Conservation (phyloP, 495 filamentous ascomycete genomes). For the Penicillium bialowiezense region DNA sequence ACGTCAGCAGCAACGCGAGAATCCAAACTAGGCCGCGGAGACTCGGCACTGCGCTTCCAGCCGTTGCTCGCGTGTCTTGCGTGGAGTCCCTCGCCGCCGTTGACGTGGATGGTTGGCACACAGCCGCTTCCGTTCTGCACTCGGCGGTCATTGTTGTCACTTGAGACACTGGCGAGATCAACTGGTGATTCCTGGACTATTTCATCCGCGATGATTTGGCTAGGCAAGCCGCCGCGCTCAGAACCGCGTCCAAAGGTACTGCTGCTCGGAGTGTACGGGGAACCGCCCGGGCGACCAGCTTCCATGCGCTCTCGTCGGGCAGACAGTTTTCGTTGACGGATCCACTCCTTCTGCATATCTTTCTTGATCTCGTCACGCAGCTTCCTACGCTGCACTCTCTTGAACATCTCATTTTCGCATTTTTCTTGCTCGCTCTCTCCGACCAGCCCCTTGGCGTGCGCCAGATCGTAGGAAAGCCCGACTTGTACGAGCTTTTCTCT, state of each 20-base stretch:
- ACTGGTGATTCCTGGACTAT: slow-evolving; percentile 26
- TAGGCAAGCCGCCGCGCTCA: slow-evolving; percentile 5
- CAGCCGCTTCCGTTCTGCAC: slow-evolving; percentile 17
- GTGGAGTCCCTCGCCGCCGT: slow-evolving; percentile 30
- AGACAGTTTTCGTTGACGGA: slow-evolving; percentile 46
- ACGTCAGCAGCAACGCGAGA: slow-evolving; percentile 20
- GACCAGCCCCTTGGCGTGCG: slow-evolving; percentile 73
- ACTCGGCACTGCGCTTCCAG: slow-evolving; percentile 14
- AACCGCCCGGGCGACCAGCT: slow-evolving; percentile 17
- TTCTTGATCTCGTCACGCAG: slow-evolving; percentile 40
- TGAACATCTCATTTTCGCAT: slow-evolving; percentile 40
- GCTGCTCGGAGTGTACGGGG: slow-evolving; percentile 9
- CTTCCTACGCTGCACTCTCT: slow-evolving; percentile 41
- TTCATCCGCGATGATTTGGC: slow-evolving; percentile 21
- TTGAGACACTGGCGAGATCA: slow-evolving; percentile 20
- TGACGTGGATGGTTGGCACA: slow-evolving; percentile 33
- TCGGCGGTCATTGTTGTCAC: slow-evolving; percentile 16
- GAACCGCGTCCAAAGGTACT: slow-evolving; percentile 1
- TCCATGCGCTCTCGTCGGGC: slow-evolving; percentile 39
- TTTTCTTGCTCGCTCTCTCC: slow-evolving; percentile 66
- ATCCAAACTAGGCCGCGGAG: slow-evolving; percentile 28
- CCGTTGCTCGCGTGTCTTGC: slow-evolving; percentile 11
- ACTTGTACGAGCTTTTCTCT: slow-evolving; percentile 83
- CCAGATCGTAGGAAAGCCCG: slow-evolving; percentile 78
- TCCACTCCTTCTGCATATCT: slow-evolving; percentile 52